A percentile compares a stretch with the other conserved stretches of the same genome.
Evolutionary conservation across 306 rosid genomes (phyloP).

Genomic region (Castanospermum australe): DNA sequence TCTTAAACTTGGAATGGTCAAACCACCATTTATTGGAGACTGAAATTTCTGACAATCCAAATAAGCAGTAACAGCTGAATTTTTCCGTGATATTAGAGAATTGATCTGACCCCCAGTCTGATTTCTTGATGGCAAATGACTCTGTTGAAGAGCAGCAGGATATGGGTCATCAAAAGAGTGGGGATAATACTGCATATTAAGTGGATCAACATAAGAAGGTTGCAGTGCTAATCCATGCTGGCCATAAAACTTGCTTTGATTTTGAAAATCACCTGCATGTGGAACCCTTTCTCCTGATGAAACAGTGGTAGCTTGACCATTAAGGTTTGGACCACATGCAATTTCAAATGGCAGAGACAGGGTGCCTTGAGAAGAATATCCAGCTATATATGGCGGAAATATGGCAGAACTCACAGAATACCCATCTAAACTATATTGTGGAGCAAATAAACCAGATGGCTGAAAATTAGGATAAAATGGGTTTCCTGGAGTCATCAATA

Average conservation of each 20-base stretch:
- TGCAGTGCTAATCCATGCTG: conserved; percentile 49
- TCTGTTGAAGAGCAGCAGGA: conserved; percentile 38
- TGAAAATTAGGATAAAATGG: conserved; percentile 49
- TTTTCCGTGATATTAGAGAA: conserved; percentile 30
- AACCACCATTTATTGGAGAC: conserved; percentile 32
- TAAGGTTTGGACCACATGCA: conserved; percentile 38
- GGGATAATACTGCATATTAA: conserved; percentile 42
- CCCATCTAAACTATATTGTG: conserved; percentile 51
- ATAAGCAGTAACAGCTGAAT: conserved; percentile 28
- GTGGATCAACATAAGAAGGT: conserved; percentile 51
- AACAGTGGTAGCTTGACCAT: conserved; percentile 42
- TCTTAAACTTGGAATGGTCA: conserved; percentile 37
- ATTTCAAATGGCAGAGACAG: conserved; percentile 48
- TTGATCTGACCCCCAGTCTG: conserved; percentile 26
- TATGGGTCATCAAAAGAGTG: conserved; percentile 40
- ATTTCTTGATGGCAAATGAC: conserved; percentile 38
- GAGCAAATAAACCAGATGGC: conserved; percentile 35
- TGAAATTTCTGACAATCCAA: conserved; percentile 36
- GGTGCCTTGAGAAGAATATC: conserved; percentile 49
- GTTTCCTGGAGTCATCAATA: conserved; percentile 50
- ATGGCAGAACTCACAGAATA: conserved; percentile 44
- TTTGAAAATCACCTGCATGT: conserved; percentile 39
- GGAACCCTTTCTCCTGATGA: conserved; percentile 41
- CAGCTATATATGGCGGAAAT: conserved; percentile 46
- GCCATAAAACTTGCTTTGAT: conserved; percentile 48